Evolutionary conservation across 768 basidiomycete species (phyloP), one percentile per base, ranked within the genome.

Genomic region (Daedalea quercina): DNA sequence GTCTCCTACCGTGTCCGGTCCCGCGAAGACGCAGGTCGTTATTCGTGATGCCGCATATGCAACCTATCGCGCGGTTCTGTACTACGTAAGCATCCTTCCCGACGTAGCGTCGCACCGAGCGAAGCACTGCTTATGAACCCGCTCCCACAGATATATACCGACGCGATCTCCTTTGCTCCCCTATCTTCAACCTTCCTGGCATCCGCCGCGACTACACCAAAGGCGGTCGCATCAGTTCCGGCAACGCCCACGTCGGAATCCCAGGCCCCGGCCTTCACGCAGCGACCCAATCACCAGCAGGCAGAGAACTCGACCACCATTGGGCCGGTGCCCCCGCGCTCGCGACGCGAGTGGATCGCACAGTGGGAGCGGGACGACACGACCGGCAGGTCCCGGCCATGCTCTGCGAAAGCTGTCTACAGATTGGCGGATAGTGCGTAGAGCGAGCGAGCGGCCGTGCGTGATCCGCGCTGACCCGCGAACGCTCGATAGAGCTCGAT

Each of bases 361-460:
- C 76, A 77, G 44, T 93, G 89, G 89, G 73, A 76, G 63, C 67
- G 67, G 43, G 54, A 48, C 17, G 70, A 71, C 48, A 77, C 87
- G 60, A 81, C 82, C 3, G 77, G 76, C 11, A 74, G 78, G 44
- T 86, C 87, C 1, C 71, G 76, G n/a, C 82, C 82, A 0, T 90
- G 88, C 61, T 90, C 87, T 25, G 88, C 90, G 13, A 93, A 93
- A 66, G 86, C 90, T 2, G 81, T 84, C 9, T 94, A 90, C 64
- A 75, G 88, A 47, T 75, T 92, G 25, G 91, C 91, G 17, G 91
- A 93, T 63, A 80, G 89, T 90, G 57, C 62, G 84, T 71, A 8
- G 20, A 40, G 4, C 26, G n/a, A 44, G 28, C 28, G 4, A n/a
- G n/a, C n/a, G n/a, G n/a, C 11, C 28, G 6, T 31, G 11, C 28